These are phyloP conservation scores for Carex arenaria DNA, from an alignment of 202 grass and related monocot genomes.

Conservation along the genomic window DNA sequence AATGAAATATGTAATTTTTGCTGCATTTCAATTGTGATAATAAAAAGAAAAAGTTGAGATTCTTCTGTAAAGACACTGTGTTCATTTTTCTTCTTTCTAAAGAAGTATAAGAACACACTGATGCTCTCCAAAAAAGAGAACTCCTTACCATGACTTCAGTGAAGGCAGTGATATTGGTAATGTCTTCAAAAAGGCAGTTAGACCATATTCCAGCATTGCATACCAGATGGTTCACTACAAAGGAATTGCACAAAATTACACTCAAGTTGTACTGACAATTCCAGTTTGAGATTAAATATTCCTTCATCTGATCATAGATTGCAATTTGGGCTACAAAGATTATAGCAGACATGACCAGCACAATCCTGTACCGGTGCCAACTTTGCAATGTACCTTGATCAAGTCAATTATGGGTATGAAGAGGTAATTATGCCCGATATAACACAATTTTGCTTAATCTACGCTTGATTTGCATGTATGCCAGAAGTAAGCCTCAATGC, in stretches of 20 bases:
- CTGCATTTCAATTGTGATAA: neutral
- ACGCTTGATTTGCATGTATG: neutral
- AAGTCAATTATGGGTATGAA: neutral
- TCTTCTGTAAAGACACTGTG: neutral
- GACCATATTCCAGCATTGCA: constrained; percentile 66
- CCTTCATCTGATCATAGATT: neutral
- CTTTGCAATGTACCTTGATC: neutral
- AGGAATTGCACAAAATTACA: neutral
- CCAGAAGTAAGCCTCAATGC: neutral
- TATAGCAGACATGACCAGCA: neutral
- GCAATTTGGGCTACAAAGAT: neutral
- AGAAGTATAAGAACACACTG: neutral
- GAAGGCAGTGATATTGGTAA: constrained; percentile 51
- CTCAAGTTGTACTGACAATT: neutral
- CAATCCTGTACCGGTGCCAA: neutral
- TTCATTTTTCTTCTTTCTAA: neutral
- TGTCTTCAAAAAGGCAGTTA: constrained; percentile 59
- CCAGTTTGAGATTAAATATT: neutral
- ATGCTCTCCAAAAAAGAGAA: neutral
- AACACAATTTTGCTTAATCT: neutral
- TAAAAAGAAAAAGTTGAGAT: too few species aligned
- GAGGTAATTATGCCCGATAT: neutral
- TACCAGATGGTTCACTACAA: constrained; percentile 82
- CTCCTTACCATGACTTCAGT: constrained; percentile 51
- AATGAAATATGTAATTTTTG: neutral